Base-by-base conservation (phyloP, 495 filamentous ascomycete species). In the Clavariopsis aquatica region DNA sequence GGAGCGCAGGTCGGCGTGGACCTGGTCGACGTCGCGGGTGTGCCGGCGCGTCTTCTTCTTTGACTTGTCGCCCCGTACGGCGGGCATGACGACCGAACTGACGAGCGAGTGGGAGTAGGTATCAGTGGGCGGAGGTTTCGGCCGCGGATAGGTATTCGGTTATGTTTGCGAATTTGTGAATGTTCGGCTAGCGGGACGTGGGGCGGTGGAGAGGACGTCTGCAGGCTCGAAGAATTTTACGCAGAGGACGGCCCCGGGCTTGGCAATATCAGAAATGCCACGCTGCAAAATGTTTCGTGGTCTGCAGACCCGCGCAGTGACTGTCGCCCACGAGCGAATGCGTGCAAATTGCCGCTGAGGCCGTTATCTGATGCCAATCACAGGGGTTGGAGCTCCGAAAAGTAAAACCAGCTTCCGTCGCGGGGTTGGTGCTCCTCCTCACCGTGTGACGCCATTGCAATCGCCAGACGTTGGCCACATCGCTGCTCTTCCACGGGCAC, bases 1-100 rank as follows among this genome's bases (percentile, higher is more conserved):
- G 15, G 85, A 87, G 57, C 76, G 78, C 52, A 96, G 77, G 75
- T 98, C 94, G 49, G 85, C 84, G 67, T 90, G 82, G 74, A 96
- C 83, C 76, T 96, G 94, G 74, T 98, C 93, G 68, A 96, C 82
- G 76, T 91, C 92, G 75, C 82, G 80, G 29, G 77, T 78, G 56
- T 79, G 75, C 22, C 85, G 77, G 62, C 86, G 72, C n/a, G 86
- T 88, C 76, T 89, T 89, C 59, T 80, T 82, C 55, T 74, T 75
- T 8, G 70, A 73, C 24, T 77, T 68, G 34, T 68, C 23, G 27
- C 76, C 75, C 17, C 75, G 76, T 27, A 78, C 76, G 2, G 76
- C 73, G 22, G 76, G 76, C 76, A 78, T 78, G 36, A 27, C 65
- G 53, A 19, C 19, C 38, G 38, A 17, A 43, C 9, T 6, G 6